Evolutionary conservation across 768 basidiomycete genomes (phyloP), one percentile per base, ranked within the genome.

Genomic region (Leucocoprinus birnbaumii): DNA sequence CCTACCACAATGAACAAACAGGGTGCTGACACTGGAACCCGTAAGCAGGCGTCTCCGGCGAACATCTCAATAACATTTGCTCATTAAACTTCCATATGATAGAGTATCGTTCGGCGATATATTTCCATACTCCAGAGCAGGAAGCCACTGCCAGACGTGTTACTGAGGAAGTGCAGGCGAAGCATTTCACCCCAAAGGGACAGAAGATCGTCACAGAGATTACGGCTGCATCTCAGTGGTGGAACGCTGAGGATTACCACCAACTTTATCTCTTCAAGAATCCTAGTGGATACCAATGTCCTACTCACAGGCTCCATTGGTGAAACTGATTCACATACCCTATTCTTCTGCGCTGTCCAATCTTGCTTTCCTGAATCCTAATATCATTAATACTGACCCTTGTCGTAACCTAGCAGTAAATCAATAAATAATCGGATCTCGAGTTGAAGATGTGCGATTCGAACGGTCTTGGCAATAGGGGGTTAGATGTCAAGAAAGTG

Each of bases 91-190:
- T 40, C 40, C 34, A 48, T 25, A 24, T 35, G 22, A 16, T 66
- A 90, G 92, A 98, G 71, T 98, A 98, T 67, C 91, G 96, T 47
- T 94, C 94, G 1, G 91, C 84, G 11, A 96, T 98, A 65, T 98
- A 94, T 70, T 87, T 83, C 13, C 73, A 88, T 62, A 80, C 83
- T 0, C 76, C 80, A 0, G 90, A 89, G 61, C 96, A 98, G 66
- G 72, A 73, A 37, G 65, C 75, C 31, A 81, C 84, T 55, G 96
- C 94, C 2, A 75, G 84, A 62, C 79, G 83, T 19, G 85, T 98
- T 2, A 94, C 89, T 0, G 79, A 79, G 34, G 89, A 95, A 66
- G 83, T 98, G 2, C 89, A 95, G 68, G 83, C 79, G 52, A 89
- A 89, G 68, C 82, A 95, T 66, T 95, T 89, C 62, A 83, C 83